Base-by-base conservation (phyloP, 164 flowering plant genomes). In the Macadamia tetraphylla region DNA sequence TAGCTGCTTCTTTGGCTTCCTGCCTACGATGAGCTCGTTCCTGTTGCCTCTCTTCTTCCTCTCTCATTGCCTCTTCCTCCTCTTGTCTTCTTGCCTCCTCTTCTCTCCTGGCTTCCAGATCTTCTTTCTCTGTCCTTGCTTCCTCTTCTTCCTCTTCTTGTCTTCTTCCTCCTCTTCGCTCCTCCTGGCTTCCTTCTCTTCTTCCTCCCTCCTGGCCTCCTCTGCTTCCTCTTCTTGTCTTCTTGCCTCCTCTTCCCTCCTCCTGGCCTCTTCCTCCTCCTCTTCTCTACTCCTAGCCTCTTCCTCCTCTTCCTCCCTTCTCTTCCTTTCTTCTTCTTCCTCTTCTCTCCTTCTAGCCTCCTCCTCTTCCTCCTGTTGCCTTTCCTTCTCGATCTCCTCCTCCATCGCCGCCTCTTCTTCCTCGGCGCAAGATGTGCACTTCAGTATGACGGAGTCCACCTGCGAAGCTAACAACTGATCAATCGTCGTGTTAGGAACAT, bases 401-500 rank as follows among this genome's bases (percentile, higher is more conserved):
- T 80, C 64, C 87, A 82, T 77, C n/a, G 18, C 64, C 66, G 44
- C 76, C 75, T 77, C 82, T 70, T 91, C 92, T 23, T 81, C 88
- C 80, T 91, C 96, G 0, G 98, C 97, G 72, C 98, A 94, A 6
- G 90, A 85, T n/a, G 81, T 64, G 71, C 98, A 91, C 0, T 79
- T 88, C 61, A 90, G 69, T 62, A 90, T 86, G 23, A 87, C 53
- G 0, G 89, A 77, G 0, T 87, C 87, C 1, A 11, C 66, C 70
- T 86, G 93, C 6, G 77, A 58, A 29, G 72, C 74, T 70, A 86
- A 32, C 17, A 91, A 56, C 72, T 67, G 69, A 35, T 69, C 78
- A 17, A 88, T 63, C 0, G 84, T 81, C 6, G 77, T 61, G 48
- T 78, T 81, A 15, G 75, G 60, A 3, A 84, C 87, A 71, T 82